Conservation (phyloP, 208 protist species). For the Blastocrithidia nonstop region DNA sequence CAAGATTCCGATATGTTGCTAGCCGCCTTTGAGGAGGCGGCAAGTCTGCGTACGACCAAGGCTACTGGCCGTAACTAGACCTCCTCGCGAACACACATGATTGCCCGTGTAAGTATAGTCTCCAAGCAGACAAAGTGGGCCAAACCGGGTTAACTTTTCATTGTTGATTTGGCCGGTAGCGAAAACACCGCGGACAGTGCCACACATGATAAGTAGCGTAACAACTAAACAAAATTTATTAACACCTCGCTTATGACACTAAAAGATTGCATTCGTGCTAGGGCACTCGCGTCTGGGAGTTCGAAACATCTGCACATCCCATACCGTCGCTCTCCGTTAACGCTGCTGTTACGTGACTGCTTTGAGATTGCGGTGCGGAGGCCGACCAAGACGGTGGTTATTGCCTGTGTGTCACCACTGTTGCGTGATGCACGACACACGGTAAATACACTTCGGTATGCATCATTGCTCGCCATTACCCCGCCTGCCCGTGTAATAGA, state of each 20-base stretch:
- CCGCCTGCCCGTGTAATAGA: constrained; percentile 56
- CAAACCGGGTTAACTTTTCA: constrained; percentile 67
- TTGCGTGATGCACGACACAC: constrained; percentile 75
- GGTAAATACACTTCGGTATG: constrained; percentile 84
- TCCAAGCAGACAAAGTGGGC: constrained; percentile 71
- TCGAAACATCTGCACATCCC: constrained; percentile 79
- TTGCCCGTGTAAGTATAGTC: constrained; percentile 61
- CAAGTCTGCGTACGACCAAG: constrained; percentile 55
- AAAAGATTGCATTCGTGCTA: constrained; percentile 79
- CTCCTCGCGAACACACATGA: constrained; percentile 80
- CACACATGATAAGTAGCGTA: constrained; percentile 69
- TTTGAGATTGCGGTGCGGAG: constrained; percentile 82
- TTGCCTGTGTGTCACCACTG: constrained; percentile 83
- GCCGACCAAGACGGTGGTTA: constrained; percentile 81
- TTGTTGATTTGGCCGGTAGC: constrained; percentile 81
- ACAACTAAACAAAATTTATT: constrained; percentile 79
- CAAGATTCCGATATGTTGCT: constrained; percentile 57
- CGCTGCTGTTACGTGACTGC: constrained; percentile 74
- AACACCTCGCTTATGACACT: constrained; percentile 88
- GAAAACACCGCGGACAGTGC: constrained; percentile 83
- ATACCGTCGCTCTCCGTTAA: constrained; percentile 75
- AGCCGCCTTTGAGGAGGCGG: constrained; percentile 66
- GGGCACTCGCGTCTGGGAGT: constrained; percentile 50
- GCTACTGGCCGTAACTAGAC: constrained; percentile 67
- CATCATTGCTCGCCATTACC: constrained; percentile 55